These are phyloP conservation scores for Fraxinus sp. DNA, from an alignment of 305 asterid genomes.

Conservation along the genomic window DNA sequence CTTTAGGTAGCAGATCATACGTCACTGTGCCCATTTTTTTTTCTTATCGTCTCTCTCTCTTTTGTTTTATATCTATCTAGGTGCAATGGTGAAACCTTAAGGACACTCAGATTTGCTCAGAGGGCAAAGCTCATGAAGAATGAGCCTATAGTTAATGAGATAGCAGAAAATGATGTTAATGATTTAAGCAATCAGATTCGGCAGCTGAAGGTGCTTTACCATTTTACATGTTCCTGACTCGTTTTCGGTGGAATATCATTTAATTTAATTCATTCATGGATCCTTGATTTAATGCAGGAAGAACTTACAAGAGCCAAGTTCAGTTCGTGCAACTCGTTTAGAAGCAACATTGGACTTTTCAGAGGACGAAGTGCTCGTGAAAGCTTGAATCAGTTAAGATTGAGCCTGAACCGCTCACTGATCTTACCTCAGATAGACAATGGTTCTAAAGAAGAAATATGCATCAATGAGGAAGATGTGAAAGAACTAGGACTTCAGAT, in stretches of 20 bases:
- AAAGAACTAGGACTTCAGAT: slow-evolving; percentile 69
- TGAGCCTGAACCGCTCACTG: slow-evolving; percentile 81
- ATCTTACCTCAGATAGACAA: slow-evolving; percentile 62
- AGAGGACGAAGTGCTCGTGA: slow-evolving; percentile 67
- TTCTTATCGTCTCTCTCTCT: neutral
- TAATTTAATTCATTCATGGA: slow-evolving; percentile 13
- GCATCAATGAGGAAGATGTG: slow-evolving; percentile 65
- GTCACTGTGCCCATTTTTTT: neutral
- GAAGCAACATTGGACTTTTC: slow-evolving; percentile 49
- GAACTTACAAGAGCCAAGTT: slow-evolving; percentile 90
- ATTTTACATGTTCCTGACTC: slow-evolving; percentile 6
- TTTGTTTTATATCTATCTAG: slow-evolving; percentile 34
- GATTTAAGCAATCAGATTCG: slow-evolving; percentile 85
- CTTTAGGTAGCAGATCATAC: neutral
- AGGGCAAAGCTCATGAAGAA: slow-evolving; percentile 65
- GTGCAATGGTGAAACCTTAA: slow-evolving; percentile 56
- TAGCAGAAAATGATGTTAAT: slow-evolving; percentile 78
- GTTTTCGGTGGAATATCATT: neutral
- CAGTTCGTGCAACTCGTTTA: slow-evolving; percentile 41
- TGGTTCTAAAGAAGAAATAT: slow-evolving; percentile 48
- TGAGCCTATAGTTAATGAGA: slow-evolving; percentile 79
- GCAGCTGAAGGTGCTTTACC: slow-evolving; percentile 64
- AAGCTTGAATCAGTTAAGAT: slow-evolving; percentile 80
- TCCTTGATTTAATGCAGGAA: slow-evolving; percentile 57
- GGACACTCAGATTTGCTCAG: slow-evolving; percentile 88